Conservation (phyloP, 306 rosid species). For the Boehmeria nivea region DNA sequence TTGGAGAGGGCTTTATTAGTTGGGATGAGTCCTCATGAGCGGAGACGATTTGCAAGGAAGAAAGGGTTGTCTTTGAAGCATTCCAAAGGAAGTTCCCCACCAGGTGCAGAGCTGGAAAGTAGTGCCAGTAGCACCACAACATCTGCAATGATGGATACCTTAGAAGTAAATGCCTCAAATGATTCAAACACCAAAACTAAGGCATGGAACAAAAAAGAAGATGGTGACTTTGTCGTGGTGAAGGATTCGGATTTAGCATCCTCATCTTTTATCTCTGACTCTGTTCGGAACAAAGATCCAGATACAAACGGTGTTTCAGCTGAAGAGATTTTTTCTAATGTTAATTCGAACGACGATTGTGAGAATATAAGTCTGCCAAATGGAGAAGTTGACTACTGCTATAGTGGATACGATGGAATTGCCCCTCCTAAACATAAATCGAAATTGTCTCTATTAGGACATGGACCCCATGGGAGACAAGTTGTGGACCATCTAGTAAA, state of each 20-base stretch:
- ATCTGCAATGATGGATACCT: slow-evolving; percentile 16
- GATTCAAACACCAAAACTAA: slow-evolving; percentile 22
- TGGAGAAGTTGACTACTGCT: slow-evolving; percentile 24
- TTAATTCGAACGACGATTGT: too few relatives aligned
- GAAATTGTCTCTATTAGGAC: slow-evolving; percentile 77
- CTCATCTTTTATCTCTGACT: too few relatives aligned
- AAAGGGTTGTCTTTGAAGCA: slow-evolving; percentile 51
- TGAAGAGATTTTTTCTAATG: too few relatives aligned
- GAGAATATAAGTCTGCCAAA: slow-evolving; percentile 9
- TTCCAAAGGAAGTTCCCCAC: slow-evolving; percentile 24
- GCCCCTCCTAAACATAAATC: slow-evolving; percentile 41
- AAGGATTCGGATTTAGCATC: too few relatives aligned
- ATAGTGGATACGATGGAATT: slow-evolving; percentile 23
- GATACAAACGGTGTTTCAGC: too few relatives aligned
- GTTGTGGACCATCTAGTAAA: slow-evolving; percentile 73
- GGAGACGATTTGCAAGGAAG: slow-evolving; percentile 65
- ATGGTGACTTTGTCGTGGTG: slow-evolving; percentile 16
- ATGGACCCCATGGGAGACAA: slow-evolving; percentile 92
- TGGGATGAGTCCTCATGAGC: slow-evolving; percentile 88
- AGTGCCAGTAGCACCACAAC: slow-evolving; percentile 21
- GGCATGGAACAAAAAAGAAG: slow-evolving; percentile 11
- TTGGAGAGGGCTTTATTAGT: slow-evolving; percentile 69
- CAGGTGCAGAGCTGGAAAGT: slow-evolving; percentile 28
- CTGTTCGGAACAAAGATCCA: too few relatives aligned
- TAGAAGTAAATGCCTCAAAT: slow-evolving; percentile 25